Conservation (phyloP, 2,329 filamentous ascomycete genomes). For the Knufia fluminis region DNA sequence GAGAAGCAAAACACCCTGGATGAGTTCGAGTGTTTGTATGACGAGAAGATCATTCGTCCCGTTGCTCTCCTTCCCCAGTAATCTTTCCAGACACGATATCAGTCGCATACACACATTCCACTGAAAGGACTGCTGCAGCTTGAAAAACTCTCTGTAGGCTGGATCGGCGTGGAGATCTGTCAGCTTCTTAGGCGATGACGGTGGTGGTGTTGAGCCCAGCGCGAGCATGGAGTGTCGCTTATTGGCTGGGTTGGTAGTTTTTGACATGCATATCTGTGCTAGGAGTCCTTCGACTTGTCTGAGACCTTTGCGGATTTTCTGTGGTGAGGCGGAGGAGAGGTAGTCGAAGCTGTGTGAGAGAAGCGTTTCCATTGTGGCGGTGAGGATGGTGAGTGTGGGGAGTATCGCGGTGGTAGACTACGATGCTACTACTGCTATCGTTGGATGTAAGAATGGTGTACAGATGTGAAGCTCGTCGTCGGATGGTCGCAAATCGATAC, state of each 20-base stretch:
- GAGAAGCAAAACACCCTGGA: constrained; percentile 78
- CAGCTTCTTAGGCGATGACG: constrained; percentile 51
- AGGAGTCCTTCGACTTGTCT: constrained; percentile 89
- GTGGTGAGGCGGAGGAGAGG: constrained; percentile 80
- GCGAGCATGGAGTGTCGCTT: constrained; percentile 35
- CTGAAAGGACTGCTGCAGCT: constrained; percentile 92
- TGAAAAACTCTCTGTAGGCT: constrained; percentile 92
- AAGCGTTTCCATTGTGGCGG: constrained; percentile 70
- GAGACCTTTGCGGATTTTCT: constrained; percentile 86
- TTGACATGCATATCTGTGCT: constrained; percentile 82
- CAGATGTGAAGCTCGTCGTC: neutral
- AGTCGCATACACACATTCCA: constrained; percentile 91
- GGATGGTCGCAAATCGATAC: too few relatives aligned
- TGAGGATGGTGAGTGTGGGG: neutral
- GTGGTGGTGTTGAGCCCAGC: constrained; percentile 30
- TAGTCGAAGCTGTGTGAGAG: constrained; percentile 93
- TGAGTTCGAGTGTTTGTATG: constrained; percentile 74
- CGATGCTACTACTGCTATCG: neutral
- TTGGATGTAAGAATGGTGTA: neutral
- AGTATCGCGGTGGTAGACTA: too few relatives aligned
- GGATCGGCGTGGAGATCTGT: constrained; percentile 67
- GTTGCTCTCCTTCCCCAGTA: constrained; percentile 72
- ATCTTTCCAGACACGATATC: constrained; percentile 72
- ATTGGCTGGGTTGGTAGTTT: constrained; percentile 32
- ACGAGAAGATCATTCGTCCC: constrained; percentile 83